Conservation (phyloP, 257 asterid species). For the Solanum habrochaites region DNA sequence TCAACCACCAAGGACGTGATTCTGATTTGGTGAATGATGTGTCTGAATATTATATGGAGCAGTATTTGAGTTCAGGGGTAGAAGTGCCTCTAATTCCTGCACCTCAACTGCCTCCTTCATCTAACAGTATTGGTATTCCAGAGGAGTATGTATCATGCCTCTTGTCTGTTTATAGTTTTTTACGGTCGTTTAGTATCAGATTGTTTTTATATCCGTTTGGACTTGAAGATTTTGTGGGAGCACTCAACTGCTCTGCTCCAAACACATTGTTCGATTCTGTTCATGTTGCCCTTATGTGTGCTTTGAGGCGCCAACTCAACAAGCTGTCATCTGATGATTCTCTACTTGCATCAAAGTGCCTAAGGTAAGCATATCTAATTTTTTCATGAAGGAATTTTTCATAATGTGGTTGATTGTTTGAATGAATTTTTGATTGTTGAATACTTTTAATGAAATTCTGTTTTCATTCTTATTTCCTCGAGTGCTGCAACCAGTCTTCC, state of each 20-base stretch:
- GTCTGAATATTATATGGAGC: slow-evolving; percentile 31
- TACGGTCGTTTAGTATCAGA: slow-evolving; percentile 65
- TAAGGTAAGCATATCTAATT: slow-evolving; percentile 29
- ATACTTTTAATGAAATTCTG: background rate
- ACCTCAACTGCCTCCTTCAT: slow-evolving; percentile 77
- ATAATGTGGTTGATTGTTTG: background rate
- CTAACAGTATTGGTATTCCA: slow-evolving; percentile 60
- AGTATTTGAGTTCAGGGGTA: slow-evolving; percentile 14
- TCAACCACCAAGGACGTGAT: slow-evolving; percentile 11
- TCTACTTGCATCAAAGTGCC: slow-evolving; percentile 53
- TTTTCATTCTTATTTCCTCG: background rate
- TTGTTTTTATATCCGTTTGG: slow-evolving; percentile 70
- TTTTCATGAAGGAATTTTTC: background rate
- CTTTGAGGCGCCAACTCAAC: slow-evolving; percentile 52
- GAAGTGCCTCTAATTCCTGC: slow-evolving; percentile 48
- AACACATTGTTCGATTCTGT: slow-evolving; percentile 78
- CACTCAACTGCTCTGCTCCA: slow-evolving; percentile 57
- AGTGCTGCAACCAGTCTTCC: background rate
- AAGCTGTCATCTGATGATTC: slow-evolving; percentile 52
- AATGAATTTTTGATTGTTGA: background rate
- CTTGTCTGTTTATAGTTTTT: slow-evolving; percentile 61
- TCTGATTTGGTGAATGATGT: slow-evolving; percentile 37
- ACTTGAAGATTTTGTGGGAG: slow-evolving; percentile 85
- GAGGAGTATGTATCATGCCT: slow-evolving; percentile 58
- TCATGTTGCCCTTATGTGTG: slow-evolving; percentile 64